These are phyloP conservation scores for Tephrocybe sp. DNA, from an alignment of 768 basidiomycete species.

Conservation along the genomic window DNA sequence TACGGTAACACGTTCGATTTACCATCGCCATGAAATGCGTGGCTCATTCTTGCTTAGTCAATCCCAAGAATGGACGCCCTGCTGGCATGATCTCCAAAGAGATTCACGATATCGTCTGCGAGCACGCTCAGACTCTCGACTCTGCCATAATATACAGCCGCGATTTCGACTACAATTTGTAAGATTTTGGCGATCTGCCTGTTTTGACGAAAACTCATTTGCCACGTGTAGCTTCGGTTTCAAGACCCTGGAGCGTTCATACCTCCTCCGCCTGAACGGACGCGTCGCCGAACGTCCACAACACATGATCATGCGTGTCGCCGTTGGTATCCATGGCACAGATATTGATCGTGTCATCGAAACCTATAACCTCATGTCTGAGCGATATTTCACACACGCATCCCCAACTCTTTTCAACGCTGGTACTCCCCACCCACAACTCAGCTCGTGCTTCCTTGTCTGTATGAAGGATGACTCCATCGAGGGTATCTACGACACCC, in stretches of 20 bases:
- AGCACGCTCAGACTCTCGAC: conserved; percentile 79
- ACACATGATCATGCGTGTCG: conserved; percentile 99
- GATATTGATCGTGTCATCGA: conserved; percentile 88
- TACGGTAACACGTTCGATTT: conserved; percentile 56
- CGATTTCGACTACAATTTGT: conserved; percentile 98
- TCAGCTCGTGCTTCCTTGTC: conserved; percentile 96
- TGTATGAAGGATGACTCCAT: conserved; percentile 99
- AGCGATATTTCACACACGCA: conserved; percentile 97
- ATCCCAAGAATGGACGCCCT: conserved; percentile 88
- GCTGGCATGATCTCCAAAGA: conserved; percentile 91
- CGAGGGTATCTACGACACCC: conserved; percentile 97
- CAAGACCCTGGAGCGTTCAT: conserved; percentile 98
- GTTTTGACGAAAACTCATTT: background rate
- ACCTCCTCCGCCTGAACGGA: conserved; percentile 90
- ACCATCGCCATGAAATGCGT: background rate
- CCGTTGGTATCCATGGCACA: conserved; percentile 91
- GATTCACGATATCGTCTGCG: conserved; percentile 78
- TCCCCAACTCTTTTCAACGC: conserved; percentile 98
- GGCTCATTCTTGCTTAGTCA: conserved; percentile 47
- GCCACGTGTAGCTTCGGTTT: conserved; percentile 79
- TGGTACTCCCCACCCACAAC: conserved; percentile 92
- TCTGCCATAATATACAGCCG: conserved; percentile 97
- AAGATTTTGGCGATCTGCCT: conserved; percentile 23
- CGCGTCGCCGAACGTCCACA: conserved; percentile 97
- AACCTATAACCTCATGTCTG: conserved; percentile 95